Conservation (phyloP, 306 rosid genomes). For the Quercus bicolor region DNA sequence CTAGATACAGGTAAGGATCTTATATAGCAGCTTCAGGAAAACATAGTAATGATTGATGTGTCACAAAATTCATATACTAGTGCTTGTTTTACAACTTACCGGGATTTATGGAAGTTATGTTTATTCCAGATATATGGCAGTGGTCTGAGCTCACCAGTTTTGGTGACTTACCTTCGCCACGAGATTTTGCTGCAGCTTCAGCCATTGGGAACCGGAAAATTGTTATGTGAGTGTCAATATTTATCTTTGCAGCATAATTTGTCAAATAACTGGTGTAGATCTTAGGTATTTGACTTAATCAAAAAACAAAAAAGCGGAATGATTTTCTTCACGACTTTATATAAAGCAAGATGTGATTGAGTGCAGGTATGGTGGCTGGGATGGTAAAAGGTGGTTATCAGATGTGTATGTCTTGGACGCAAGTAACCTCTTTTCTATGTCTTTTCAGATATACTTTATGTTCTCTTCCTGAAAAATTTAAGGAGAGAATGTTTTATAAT, state of each 20-base stretch:
- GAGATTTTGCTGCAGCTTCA: constrained; percentile 94
- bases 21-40: not conserved
- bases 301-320: not conserved
- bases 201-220: constrained; percentile 87
- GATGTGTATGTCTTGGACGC: constrained; percentile 94
- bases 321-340: constrained; percentile 14
- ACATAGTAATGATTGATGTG: not conserved
- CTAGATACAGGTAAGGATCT: constrained; percentile 74
- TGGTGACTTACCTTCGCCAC: constrained; percentile 89
- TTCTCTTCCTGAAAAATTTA: not conserved
- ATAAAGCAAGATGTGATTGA: constrained; percentile 15
- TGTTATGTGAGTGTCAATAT: constrained; percentile 59
- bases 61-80: not conserved
- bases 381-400: constrained; percentile 93
- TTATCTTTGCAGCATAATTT: not conserved
- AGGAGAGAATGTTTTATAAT: constrained; percentile 3
- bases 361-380: constrained; percentile 98
- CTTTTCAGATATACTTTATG: constrained; percentile 5
- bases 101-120: constrained; percentile 15
- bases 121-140: constrained; percentile 87
- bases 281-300: not conserved
- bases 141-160: constrained; percentile 96
- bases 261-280: not conserved
- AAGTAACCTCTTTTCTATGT: constrained; percentile 42
- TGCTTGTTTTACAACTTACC: constrained; percentile 1